Conservation (phyloP, 371 early-diverging fungal genomes). For the Hamiltosporidium tvaerminnensis region DNA sequence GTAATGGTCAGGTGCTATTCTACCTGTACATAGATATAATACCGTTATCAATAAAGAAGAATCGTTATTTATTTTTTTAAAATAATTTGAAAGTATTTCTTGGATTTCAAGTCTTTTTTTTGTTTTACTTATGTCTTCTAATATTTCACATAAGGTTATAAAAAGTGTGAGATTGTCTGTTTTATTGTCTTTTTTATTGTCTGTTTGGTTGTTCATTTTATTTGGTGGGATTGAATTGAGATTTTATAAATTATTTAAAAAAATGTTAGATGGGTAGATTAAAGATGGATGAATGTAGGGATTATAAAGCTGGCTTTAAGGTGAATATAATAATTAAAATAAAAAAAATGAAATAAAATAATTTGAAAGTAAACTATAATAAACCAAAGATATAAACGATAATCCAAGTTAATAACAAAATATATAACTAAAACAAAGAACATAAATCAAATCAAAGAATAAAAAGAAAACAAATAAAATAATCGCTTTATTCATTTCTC, state of each 20-base stretch:
- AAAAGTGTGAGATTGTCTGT: not conserved
- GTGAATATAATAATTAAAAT: too few relatives aligned
- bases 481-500: constrained; percentile 9
- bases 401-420: too few relatives aligned
- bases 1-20: constrained; percentile 39
- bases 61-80: not conserved
- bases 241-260: too few relatives aligned
- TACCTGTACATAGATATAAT: constrained; percentile 44
- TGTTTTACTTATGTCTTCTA: constrained; percentile 1
- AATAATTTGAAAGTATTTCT: not conserved
- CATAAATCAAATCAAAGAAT: not conserved
- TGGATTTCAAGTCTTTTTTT: constrained; percentile 4
- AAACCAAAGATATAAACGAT: too few relatives aligned
- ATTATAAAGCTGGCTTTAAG: too few relatives aligned
- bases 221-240: too few relatives aligned
- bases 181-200: too few relatives aligned
- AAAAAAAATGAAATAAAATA: too few relatives aligned
- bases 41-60: not conserved
- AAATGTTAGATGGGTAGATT: too few relatives aligned
- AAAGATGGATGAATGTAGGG: too few relatives aligned
- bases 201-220: too few relatives aligned
- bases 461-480: constrained; percentile 1
- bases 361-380: too few relatives aligned
- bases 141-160: not conserved
- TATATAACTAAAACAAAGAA: not conserved